These are phyloP conservation scores for Phytophthora citricola DNA, from an alignment of 352 stramenopile species.

Conservation along the genomic window DNA sequence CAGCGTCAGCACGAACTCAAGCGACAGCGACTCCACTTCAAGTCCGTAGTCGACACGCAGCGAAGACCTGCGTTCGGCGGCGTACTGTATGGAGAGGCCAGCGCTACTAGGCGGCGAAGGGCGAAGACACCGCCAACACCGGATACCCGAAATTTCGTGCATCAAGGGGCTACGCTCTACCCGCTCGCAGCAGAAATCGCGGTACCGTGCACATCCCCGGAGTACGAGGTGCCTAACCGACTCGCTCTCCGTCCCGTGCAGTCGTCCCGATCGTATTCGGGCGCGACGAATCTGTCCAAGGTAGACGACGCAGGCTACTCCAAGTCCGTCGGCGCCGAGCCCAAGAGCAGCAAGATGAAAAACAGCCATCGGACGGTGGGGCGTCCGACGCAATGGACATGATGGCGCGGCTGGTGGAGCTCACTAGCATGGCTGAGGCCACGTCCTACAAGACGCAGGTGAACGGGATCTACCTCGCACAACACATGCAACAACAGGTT, in stretches of 20 bases:
- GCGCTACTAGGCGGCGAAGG: conserved; percentile 1
- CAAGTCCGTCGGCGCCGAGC: conserved; percentile 14
- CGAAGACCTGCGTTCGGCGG: conserved; percentile 9
- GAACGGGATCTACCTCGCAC: conserved; percentile 40
- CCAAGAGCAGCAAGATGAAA: conserved; percentile 16
- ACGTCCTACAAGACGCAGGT: conserved; percentile 40
- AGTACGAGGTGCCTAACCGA: conserved; percentile 27
- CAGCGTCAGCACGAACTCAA: conserved; percentile 23
- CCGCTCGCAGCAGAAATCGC: conserved; percentile 18
- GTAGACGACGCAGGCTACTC: conserved; percentile 19
- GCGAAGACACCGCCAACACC: conserved; percentile 9
- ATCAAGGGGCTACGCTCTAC: conserved; percentile 11
- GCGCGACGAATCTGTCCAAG: conserved; percentile 7
- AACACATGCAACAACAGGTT: conserved; percentile 35
- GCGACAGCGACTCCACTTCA: conserved; percentile 16
- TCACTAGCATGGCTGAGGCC: conserved; percentile 38
- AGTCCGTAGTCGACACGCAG: neutral
- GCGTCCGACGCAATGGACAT: conserved; percentile 18
- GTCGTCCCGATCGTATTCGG: conserved; percentile 23
- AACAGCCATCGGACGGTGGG: conserved; percentile 9
- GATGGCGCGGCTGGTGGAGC: conserved; percentile 33
- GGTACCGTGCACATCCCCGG: conserved; percentile 22
- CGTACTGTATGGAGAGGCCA: conserved; percentile 16
- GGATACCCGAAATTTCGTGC: conserved; percentile 18
- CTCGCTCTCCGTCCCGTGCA: conserved; percentile 4